Evolutionary conservation across 2,329 filamentous ascomycete species (phyloP).

Genomic region (Colletotrichum sojae): DNA sequence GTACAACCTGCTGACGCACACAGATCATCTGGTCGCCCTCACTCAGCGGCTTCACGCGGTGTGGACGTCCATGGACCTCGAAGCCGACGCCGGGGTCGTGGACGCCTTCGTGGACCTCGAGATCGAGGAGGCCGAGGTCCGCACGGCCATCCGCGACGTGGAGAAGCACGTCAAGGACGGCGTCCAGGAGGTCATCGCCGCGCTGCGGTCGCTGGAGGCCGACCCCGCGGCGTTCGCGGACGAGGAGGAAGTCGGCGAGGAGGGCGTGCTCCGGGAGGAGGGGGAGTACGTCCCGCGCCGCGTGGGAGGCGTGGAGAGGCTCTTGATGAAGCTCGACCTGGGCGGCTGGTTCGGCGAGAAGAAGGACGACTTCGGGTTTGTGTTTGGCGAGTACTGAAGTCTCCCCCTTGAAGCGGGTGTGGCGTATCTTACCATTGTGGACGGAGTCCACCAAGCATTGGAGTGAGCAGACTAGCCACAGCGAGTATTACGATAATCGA

Average conservation of each 20-base stretch:
- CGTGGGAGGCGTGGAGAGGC: conserved; percentile 83
- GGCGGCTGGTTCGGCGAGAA: conserved; percentile 67
- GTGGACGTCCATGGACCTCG: conserved; percentile 84
- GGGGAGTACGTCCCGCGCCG: conserved; percentile 77
- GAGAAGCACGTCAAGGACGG: conserved; percentile 76
- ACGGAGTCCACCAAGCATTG: not conserved
- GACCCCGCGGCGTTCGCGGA: conserved; percentile 61
- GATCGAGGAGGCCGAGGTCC: conserved; percentile 79
- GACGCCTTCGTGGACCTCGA: conserved; percentile 80
- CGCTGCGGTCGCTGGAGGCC: conserved; percentile 61
- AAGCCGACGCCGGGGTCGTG: conserved; percentile 85
- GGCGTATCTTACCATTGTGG: not conserved
- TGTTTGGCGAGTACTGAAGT: conserved; percentile 23
- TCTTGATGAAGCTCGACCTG: conserved; percentile 93
- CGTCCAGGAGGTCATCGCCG: conserved; percentile 76
- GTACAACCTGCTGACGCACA: conserved; percentile 77
- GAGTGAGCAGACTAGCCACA: too few relatives aligned
- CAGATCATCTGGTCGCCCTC: conserved; percentile 86
- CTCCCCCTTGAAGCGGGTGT: not conserved
- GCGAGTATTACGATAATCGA: not conserved
- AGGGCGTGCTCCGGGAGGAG: conserved; percentile 53
- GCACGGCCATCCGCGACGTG: conserved; percentile 74
- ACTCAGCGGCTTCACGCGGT: conserved; percentile 82
- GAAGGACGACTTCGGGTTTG: conserved; percentile 41
- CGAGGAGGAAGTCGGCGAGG: conserved; percentile 53